Percentiles rank a stretch among this genome's conserved stretches.
These are phyloP conservation scores for Lumnitzera racemosa DNA, from an alignment of 345 rosid genomes.

Conservation along the genomic window DNA sequence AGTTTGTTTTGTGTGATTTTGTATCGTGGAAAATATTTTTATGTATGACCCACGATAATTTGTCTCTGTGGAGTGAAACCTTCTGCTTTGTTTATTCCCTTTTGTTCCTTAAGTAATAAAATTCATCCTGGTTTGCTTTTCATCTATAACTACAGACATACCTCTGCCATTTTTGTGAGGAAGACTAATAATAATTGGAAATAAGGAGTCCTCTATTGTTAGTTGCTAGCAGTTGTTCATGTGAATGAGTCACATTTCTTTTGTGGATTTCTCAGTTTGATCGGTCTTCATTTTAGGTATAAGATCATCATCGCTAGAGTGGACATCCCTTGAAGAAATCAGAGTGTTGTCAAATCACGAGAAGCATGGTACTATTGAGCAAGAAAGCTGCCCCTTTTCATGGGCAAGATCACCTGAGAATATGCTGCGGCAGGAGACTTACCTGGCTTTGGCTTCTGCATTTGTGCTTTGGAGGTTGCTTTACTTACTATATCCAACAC, in stretches of 20 bases:
- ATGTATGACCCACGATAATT: too few species aligned
- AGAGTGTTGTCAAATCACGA: conserved; percentile 31
- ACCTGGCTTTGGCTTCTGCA: conserved; percentile 56
- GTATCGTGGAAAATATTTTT: too few species aligned
- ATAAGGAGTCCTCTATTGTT: too few species aligned
- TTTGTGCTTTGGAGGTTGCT: conserved; percentile 64
- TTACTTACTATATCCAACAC: conserved; percentile 44
- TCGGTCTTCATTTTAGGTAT: conserved; percentile 32
- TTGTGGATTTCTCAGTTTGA: conserved; percentile 3
- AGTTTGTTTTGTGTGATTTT: too few species aligned
- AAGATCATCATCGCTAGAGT: conserved; percentile 33
- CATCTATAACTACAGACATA: too few species aligned
- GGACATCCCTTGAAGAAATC: conserved; percentile 29
- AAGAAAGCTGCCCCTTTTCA: conserved; percentile 81
- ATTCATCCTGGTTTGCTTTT: too few species aligned
- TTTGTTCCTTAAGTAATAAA: too few species aligned
- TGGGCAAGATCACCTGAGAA: conserved; percentile 99
- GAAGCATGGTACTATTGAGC: conserved; percentile 40
- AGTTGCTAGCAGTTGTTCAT: too few species aligned
- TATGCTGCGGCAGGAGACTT: conserved; percentile 73
- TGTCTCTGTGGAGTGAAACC: too few species aligned
- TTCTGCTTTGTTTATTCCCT: too few species aligned
- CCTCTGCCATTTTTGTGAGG: too few species aligned
- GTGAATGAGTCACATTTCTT: neutral
- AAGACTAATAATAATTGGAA: too few species aligned